These are phyloP conservation scores for Aegilops umbellulata DNA, from an alignment of 176 grass and related monocot genomes.

Conservation along the genomic window DNA sequence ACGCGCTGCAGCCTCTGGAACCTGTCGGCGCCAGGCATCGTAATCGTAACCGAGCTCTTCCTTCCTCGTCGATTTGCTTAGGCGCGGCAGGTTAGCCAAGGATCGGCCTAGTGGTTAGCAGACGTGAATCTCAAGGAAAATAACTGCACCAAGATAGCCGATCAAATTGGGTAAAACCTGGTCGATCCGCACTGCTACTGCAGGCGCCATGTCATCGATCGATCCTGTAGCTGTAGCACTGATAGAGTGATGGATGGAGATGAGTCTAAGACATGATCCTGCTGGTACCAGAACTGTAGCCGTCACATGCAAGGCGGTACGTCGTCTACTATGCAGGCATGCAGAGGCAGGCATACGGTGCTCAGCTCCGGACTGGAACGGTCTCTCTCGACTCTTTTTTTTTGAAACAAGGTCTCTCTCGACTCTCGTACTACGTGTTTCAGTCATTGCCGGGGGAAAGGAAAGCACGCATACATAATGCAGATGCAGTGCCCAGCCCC, in stretches of 20 bases:
- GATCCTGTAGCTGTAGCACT: neutral
- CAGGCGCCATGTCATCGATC: neutral
- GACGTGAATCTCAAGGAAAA: neutral
- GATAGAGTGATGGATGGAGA: neutral
- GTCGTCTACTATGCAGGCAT: neutral
- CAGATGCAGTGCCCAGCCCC: neutral
- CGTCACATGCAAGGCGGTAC: neutral
- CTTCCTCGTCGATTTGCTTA: neutral
- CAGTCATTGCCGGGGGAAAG: neutral
- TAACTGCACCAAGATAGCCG: neutral
- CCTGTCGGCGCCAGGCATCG: neutral
- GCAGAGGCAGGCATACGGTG: neutral
- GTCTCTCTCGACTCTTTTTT: too few species aligned
- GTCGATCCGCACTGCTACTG: neutral
- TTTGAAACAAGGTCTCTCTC: too few species aligned
- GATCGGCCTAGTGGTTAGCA: neutral
- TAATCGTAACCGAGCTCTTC: neutral
- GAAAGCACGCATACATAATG: neutral
- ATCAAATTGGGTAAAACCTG: too few species aligned
- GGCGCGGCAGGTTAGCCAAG: neutral
- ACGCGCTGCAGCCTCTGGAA: conserved; percentile 26
- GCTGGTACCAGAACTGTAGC: neutral
- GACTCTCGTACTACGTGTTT: neutral
- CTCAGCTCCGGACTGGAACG: neutral
- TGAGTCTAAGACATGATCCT: neutral